Percentiles rank a stretch among this genome's conserved stretches.
Conservation (phyloP, 306 rosid species). For the Prunus fruticosa region DNA sequence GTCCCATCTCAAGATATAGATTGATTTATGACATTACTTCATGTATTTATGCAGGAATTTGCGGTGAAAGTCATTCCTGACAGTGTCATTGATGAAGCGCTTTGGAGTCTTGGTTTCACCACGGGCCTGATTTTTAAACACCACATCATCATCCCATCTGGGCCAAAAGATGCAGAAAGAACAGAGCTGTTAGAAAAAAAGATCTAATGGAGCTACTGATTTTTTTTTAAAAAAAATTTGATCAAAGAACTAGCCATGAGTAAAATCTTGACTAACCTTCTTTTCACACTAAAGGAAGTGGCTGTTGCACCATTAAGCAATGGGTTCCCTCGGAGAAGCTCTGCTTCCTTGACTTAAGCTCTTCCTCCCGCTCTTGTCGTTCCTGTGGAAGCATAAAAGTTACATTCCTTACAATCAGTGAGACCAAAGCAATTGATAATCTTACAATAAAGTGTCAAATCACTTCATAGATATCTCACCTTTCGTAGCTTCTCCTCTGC, state of each 20-base stretch:
- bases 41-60: conserved; percentile 88
- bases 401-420: neutral
- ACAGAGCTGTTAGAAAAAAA: neutral
- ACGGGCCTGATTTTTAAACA: conserved; percentile 89
- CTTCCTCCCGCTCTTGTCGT: conserved; percentile 67
- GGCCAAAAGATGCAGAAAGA: conserved; percentile 6
- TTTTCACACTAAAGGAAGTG: conserved; percentile 60
- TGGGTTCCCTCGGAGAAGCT: conserved; percentile 83
- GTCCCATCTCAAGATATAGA: neutral
- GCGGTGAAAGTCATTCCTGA: conserved; percentile 89
- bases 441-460: neutral
- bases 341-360: conserved; percentile 86
- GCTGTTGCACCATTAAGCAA: conserved; percentile 62
- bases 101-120: conserved; percentile 84
- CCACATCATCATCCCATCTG: conserved; percentile 94
- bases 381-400: conserved; percentile 48
- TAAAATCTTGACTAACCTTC: conserved; percentile 46
- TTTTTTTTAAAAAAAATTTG: neutral
- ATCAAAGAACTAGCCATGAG: neutral
- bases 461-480: conserved; percentile 39
- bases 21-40: conserved; percentile 41
- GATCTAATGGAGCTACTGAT: no score
- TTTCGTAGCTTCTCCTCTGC: conserved; percentile 85
- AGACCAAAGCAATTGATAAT: neutral
- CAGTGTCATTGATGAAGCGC: conserved; percentile 93